Conservation (phyloP, 2,329 filamentous ascomycete species). For the Juglanconis juglandina region DNA sequence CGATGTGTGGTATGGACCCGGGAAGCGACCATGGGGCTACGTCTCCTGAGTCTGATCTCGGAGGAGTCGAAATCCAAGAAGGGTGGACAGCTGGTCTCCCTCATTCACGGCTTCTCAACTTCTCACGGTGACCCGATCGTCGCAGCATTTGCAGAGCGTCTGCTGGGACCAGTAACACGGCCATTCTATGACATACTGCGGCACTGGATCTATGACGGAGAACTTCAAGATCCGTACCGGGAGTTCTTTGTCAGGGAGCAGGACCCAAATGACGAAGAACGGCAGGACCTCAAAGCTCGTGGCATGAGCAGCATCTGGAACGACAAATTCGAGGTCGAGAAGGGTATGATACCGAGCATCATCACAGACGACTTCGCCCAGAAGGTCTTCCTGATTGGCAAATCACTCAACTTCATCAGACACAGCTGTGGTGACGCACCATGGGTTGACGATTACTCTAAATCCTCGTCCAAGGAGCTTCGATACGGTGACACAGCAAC, state of each 20-base stretch:
- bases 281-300: slow-evolving; percentile 47
- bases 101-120: slow-evolving; percentile 90
- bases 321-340: slow-evolving; percentile 87
- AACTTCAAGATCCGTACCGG: slow-evolving; percentile 89
- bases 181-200: slow-evolving; percentile 96
- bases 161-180: slow-evolving; percentile 80
- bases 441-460: slow-evolving; percentile 96
- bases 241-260: slow-evolving; percentile 96
- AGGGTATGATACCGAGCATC: slow-evolving; percentile 86
- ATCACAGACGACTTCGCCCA: slow-evolving; percentile 91
- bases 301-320: slow-evolving; percentile 93
- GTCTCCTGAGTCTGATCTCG: slow-evolving; percentile 89
- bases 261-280: slow-evolving; percentile 47
- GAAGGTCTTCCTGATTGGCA: slow-evolving; percentile 95
- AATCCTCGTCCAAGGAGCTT: slow-evolving; percentile 85
- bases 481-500: slow-evolving; percentile 90
- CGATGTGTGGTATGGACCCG: slow-evolving; percentile 95
- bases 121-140: slow-evolving; percentile 96
- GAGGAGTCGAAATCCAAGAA: slow-evolving; percentile 81
- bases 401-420: slow-evolving; percentile 96
- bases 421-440: slow-evolving; percentile 90
- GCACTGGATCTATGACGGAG: slow-evolving; percentile 97
- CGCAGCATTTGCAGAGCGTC: slow-evolving; percentile 83
- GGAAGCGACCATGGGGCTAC: slow-evolving; percentile 91
- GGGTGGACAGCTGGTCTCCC: slow-evolving; percentile 86